Percentiles rank a stretch among this genome's conserved stretches.
Conservation (phyloP, 805 yeast species). For the Diddensiella caesifluorescens region DNA sequence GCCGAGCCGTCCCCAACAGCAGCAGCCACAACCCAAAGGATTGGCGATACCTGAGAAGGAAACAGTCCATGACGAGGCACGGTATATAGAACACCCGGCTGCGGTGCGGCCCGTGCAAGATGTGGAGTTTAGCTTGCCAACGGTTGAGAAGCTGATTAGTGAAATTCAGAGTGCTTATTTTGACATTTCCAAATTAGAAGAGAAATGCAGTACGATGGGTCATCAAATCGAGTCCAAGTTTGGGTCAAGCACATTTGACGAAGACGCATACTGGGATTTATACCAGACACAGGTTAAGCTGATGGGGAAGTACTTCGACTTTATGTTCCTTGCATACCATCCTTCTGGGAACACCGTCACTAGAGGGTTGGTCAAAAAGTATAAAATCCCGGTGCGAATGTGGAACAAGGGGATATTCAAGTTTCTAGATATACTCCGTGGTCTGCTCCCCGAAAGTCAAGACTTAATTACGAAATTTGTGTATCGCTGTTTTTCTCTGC, state of each 20-base stretch:
- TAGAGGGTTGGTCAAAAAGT: constrained; percentile 20
- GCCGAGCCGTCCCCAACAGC: constrained; percentile 1
- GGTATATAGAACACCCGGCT: background rate
- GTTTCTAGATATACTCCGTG: constrained; percentile 21
- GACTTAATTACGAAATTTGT: constrained; percentile 21
- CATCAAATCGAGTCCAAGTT: constrained; percentile 7
- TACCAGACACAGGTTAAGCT: constrained; percentile 17
- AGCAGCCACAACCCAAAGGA: constrained; percentile 3
- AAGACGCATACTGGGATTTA: constrained; percentile 10
- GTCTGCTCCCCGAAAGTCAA: constrained; percentile 15
- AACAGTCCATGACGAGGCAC: background rate
- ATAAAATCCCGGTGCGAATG: constrained; percentile 22
- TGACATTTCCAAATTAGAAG: constrained; percentile 22
- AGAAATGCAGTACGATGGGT: constrained; percentile 10
- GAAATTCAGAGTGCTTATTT: constrained; percentile 21
- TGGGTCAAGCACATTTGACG: background rate
- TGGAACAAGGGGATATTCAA: constrained; percentile 26
- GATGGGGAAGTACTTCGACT: constrained; percentile 22
- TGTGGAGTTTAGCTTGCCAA: constrained; percentile 10
- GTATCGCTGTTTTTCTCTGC: constrained; percentile 19
- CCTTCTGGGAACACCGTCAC: constrained; percentile 20
- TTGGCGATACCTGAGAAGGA: too few species aligned
- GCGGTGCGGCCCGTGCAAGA: constrained; percentile 4
- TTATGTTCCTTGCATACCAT: constrained; percentile 23
- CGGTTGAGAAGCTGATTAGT: constrained; percentile 12